Percentiles rank a stretch among this genome's conserved stretches.
phyloP scores from a whole-genome alignment of 2,329 filamentous ascomycete species.

The Exophiala spinifera region DNA sequence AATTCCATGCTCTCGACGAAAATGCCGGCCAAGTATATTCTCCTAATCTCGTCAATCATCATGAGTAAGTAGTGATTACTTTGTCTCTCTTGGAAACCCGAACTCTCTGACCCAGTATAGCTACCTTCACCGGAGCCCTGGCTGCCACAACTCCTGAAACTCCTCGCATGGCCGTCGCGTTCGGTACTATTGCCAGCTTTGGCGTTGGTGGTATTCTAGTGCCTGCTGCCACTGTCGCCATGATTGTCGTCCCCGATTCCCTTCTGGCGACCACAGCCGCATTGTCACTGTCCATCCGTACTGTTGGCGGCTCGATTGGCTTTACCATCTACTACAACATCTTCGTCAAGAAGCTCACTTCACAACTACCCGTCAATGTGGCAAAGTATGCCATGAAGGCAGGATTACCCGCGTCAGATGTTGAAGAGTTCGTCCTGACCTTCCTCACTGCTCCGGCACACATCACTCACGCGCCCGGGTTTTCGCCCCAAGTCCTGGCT shows the following conservation, averaged over 20 bases:
- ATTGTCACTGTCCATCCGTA: conserved; percentile 65
- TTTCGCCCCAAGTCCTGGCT: neutral
- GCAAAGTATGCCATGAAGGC: conserved; percentile 18
- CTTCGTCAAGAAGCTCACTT: conserved; percentile 45
- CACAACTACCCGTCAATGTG: conserved; percentile 42
- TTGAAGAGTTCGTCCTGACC: conserved; percentile 11
- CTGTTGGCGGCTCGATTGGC: conserved; percentile 64
- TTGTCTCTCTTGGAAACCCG: neutral
- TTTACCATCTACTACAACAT: conserved; percentile 58
- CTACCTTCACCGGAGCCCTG: conserved; percentile 44
- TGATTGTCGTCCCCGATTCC: conserved; percentile 51
- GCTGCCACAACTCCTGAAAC: conserved; percentile 53
- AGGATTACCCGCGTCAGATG: conserved; percentile 10
- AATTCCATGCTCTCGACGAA: conserved; percentile 23
- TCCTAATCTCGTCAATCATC: conserved; percentile 10
- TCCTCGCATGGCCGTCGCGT: conserved; percentile 50
- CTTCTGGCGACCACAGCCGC: conserved; percentile 67
- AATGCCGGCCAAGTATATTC: conserved; percentile 17
- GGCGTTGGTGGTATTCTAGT: conserved; percentile 61
- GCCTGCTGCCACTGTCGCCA: conserved; percentile 22
- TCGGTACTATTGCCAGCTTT: conserved; percentile 60
- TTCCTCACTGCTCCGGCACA: conserved; percentile 10
- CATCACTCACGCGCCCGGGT: conserved; percentile 19
- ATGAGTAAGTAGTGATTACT: conserved; percentile 21
- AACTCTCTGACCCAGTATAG: neutral